phyloP scores from a whole-genome alignment of 148 eudicot genomes.

The Silene conica region DNA sequence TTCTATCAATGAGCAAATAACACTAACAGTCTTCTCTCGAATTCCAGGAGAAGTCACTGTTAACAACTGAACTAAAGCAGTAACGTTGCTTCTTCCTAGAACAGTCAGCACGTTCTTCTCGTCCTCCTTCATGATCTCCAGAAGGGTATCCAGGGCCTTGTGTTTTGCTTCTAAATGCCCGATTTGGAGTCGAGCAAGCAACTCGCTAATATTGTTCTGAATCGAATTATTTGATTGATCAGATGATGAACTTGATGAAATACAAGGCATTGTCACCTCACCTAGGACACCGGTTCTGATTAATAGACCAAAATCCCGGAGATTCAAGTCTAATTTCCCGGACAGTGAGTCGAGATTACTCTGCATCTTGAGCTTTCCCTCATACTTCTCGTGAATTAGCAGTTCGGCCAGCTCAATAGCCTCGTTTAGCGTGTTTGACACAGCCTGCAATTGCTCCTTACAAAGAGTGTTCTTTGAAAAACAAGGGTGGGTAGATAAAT shows the following conservation, averaged over 20 bases:
- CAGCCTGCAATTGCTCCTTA: constrained; percentile 77
- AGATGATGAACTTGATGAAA: constrained; percentile 33
- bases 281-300: constrained; percentile 86
- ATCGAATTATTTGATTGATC: constrained; percentile 34
- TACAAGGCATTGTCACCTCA: constrained; percentile 50
- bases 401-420: constrained; percentile 50
- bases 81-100: constrained; percentile 64
- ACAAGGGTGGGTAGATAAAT: constrained; percentile 87
- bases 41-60: constrained; percentile 72
- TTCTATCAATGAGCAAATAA: constrained; percentile 71
- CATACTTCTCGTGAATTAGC: constrained; percentile 60
- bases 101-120: constrained; percentile 54
- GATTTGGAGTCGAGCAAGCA: constrained; percentile 91
- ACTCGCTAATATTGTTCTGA: constrained; percentile 41
- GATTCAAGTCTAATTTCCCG: constrained; percentile 70
- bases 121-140: constrained; percentile 71
- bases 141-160: constrained; percentile 64
- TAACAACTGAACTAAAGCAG: constrained; percentile 72
- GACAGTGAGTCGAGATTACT: constrained; percentile 74
- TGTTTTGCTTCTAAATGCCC: constrained; percentile 85
- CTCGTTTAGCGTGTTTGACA: constrained; percentile 64
- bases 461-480: constrained; percentile 80
- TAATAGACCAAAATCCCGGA: constrained; percentile 72
- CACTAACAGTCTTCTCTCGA: constrained; percentile 62
- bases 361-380: constrained; percentile 91